Evolutionary conservation across 2,329 filamentous ascomycete species (phyloP).

Genomic region (Curvularia sp.): DNA sequence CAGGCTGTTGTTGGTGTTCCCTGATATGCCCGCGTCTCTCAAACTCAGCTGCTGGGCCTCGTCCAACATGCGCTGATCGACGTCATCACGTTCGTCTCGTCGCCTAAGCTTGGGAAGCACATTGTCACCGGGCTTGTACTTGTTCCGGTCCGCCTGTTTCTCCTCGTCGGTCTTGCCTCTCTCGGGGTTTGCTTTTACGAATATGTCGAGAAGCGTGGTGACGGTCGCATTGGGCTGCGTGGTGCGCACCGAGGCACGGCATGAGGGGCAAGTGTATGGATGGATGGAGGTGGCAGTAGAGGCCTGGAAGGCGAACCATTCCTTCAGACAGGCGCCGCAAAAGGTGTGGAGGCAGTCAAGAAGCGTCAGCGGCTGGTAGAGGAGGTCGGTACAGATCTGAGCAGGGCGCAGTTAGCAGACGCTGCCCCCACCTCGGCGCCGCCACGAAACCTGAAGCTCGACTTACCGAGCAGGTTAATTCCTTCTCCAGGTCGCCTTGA

Average conservation of each 20-base stretch:
- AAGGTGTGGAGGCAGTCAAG: slow-evolving; percentile 96
- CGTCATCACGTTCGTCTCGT: slow-evolving; percentile 63
- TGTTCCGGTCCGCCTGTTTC: slow-evolving; percentile 74
- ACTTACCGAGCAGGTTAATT: slow-evolving; percentile 93
- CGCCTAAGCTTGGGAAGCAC: slow-evolving; percentile 70
- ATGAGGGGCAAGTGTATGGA: slow-evolving; percentile 89
- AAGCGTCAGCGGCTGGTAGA: slow-evolving; percentile 88
- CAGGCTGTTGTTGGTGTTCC: slow-evolving; percentile 51
- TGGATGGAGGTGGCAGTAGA: slow-evolving; percentile 61
- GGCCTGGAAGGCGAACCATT: slow-evolving; percentile 90
- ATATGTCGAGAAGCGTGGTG: slow-evolving; percentile 88
- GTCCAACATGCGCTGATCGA: slow-evolving; percentile 73
- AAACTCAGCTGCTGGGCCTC: slow-evolving; percentile 78
- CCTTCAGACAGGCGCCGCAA: slow-evolving; percentile 92
- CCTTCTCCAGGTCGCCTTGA: slow-evolving; percentile 80
- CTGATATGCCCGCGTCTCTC: slow-evolving; percentile 66
- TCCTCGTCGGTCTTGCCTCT: slow-evolving; percentile 74
- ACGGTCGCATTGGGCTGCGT: slow-evolving; percentile 91
- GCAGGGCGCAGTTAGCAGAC: slow-evolving; percentile 30
- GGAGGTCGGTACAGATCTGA: slow-evolving; percentile 94
- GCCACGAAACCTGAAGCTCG: slow-evolving; percentile 21
- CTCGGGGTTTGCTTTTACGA: slow-evolving; percentile 78
- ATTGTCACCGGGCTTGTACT: slow-evolving; percentile 82
- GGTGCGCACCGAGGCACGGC: slow-evolving; percentile 83
- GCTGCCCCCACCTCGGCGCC: slow-evolving; percentile 10